Evolutionary conservation across 257 asterid species (phyloP), one percentile per base, ranked within the genome.

Genomic region (Penstemon eatonii): DNA sequence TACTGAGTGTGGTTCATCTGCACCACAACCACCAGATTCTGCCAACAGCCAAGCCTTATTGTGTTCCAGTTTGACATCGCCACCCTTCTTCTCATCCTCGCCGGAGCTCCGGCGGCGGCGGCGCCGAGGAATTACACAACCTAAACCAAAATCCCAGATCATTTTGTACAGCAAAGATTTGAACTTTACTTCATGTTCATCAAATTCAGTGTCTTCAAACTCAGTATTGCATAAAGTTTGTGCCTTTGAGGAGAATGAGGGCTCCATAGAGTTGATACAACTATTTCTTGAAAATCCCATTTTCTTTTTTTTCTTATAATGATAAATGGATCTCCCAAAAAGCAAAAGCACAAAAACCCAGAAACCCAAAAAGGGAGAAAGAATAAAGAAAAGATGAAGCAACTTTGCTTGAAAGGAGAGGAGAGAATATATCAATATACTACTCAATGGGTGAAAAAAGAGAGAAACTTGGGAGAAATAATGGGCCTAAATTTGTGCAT

Each of bases 21-120:
- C 80, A 18, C 85, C 95, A 63, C 86, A 81, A 10, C 93, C 96
- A 18, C 96, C 96, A 9, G 96, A 72, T 70, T 87, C 96, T 38
- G 98, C 96, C 69, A 92, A 84, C 83, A 92, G 73, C 98, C 98
- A 92, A 3, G 94, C 98, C 78, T 92, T 87, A 8, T 89, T 85
- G 72, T 91, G 85, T 81, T 91, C 97, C 75, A 71, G 63, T 37
- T 33, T 66, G 57, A 75, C 64, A 0, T 53, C 72, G 55, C 33
- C 33, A 25, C 51, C 78, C 65, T 60, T 79, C 61, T 11, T 72
- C 66, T 25, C 33, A 25, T 76, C 64, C 69, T 49, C 58, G 33
- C 75, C 78, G 74, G 93, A 72, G 73, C 79, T 49, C 82, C 75
- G 85, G 60, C 78, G 81, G 52, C 78, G 81, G 52, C 76, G 80